phyloP scores from a whole-genome alignment of 2,329 filamentous ascomycete species.

The Alternaria angustiovoidea region DNA sequence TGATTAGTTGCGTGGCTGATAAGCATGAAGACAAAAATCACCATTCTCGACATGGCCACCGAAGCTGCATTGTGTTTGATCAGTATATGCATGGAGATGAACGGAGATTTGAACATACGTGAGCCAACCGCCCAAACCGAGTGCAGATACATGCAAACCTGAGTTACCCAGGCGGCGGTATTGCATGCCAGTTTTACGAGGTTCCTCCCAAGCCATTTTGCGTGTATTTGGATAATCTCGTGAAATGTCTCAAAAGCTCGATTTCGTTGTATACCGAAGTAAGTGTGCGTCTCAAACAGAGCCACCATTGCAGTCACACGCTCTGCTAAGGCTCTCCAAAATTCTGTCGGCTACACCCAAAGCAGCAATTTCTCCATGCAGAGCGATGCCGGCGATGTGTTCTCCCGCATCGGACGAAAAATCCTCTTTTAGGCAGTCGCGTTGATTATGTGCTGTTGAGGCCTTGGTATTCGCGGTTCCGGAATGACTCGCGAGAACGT shows the following conservation, averaged over 20 bases:
- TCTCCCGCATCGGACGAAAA: conserved; percentile 3
- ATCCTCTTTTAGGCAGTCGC: conserved; percentile 2
- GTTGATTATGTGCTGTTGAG: background rate
- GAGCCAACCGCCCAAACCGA: conserved; percentile 69
- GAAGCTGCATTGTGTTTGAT: conserved; percentile 19
- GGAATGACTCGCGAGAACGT: conserved; percentile 3
- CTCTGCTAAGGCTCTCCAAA: background rate
- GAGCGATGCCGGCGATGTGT: conserved; percentile 1
- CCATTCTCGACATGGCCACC: conserved; percentile 75
- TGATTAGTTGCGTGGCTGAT: conserved; percentile 1
- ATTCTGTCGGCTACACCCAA: background rate
- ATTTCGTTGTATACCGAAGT: background rate
- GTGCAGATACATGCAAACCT: conserved; percentile 76
- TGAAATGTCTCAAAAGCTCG: background rate
- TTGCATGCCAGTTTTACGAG: conserved; percentile 51
- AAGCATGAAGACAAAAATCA: conserved; percentile 31
- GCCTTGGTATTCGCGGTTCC: background rate
- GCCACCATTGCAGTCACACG: background rate
- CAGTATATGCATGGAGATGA: background rate
- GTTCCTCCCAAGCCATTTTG: conserved; percentile 43
- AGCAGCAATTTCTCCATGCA: background rate
- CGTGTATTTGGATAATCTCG: background rate
- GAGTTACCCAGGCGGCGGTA: conserved; percentile 77
- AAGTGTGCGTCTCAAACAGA: background rate
- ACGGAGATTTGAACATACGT: conserved; percentile 62